Conservation (phyloP, 768 basidiomycete genomes). For the Suillus placidus region DNA sequence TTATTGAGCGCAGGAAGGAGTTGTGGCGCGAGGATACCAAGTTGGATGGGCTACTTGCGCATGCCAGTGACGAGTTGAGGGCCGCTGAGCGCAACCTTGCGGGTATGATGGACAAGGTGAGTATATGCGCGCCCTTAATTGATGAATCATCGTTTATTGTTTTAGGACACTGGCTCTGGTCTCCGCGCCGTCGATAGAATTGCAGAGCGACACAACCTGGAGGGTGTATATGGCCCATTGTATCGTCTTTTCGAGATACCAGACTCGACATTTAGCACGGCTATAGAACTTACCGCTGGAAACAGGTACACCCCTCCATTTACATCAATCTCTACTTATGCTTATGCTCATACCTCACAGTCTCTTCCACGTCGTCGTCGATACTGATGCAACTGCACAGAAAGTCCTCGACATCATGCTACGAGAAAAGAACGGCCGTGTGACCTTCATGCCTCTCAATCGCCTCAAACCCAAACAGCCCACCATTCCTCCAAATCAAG, state of each 20-base stretch:
- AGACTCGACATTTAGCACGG: conserved; percentile 86
- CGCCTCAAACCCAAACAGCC: conserved; percentile 80
- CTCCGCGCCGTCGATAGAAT: conserved; percentile 86
- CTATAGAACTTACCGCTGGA: conserved; percentile 93
- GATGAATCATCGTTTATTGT: background rate
- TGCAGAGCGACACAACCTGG: conserved; percentile 69
- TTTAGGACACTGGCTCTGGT: conserved; percentile 88
- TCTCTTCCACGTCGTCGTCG: conserved; percentile 96
- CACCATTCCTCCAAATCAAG: conserved; percentile 65
- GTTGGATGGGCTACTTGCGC: conserved; percentile 71
- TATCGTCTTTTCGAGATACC: conserved; percentile 92
- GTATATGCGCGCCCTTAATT: conserved; percentile 6
- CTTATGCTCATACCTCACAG: conserved; percentile 43
- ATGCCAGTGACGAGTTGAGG: conserved; percentile 81
- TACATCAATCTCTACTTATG: conserved; percentile 12
- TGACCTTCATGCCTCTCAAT: conserved; percentile 98
- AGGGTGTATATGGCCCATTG: conserved; percentile 91
- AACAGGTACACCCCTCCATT: conserved; percentile 65
- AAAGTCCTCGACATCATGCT: conserved; percentile 93
- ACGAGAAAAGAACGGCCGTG: conserved; percentile 89
- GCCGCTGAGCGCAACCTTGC: conserved; percentile 77
- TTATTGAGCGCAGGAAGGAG: conserved; percentile 85
- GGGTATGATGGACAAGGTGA: conserved; percentile 95
- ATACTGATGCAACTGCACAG: conserved; percentile 92
- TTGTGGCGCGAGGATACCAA: conserved; percentile 95